Conservation (phyloP, 768 basidiomycete genomes). For the Chalciporus pseudorubinellus region DNA sequence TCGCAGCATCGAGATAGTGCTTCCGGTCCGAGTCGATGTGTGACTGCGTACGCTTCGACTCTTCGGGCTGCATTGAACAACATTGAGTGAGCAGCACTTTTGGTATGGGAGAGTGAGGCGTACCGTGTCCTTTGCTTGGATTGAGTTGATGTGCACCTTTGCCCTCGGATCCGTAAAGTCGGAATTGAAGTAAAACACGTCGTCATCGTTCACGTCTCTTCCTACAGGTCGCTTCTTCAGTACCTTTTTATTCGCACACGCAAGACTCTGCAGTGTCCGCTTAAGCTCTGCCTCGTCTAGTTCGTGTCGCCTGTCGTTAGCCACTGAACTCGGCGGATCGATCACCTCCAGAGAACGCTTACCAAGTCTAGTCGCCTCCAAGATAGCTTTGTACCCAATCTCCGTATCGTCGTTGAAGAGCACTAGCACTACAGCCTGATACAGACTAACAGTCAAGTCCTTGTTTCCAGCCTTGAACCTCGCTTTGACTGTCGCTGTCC, state of each 20-base stretch:
- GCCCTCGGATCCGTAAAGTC: conserved; percentile 76
- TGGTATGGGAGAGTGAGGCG: conserved; percentile 25
- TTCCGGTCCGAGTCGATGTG: conserved; percentile 87
- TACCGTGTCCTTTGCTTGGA: conserved; percentile 91
- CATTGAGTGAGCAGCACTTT: neutral
- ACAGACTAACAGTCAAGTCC: conserved; percentile 87
- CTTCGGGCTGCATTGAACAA: conserved; percentile 62
- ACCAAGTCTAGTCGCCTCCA: conserved; percentile 71
- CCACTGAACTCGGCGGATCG: neutral
- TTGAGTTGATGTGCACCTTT: conserved; percentile 91
- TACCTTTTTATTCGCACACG: conserved; percentile 87
- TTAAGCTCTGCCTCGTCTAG: conserved; percentile 70
- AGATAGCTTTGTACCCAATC: conserved; percentile 65
- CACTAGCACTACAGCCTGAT: conserved; percentile 83
- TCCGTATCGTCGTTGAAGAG: conserved; percentile 74
- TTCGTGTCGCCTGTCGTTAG: neutral
- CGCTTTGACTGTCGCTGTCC: conserved; percentile 73
- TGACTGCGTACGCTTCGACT: conserved; percentile 75
- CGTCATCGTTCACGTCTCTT: conserved; percentile 71
- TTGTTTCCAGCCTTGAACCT: conserved; percentile 68
- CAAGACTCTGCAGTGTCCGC: conserved; percentile 89
- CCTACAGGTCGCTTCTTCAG: conserved; percentile 77
- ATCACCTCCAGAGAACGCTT: conserved; percentile 22
- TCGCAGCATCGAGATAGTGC: conserved; percentile 86
- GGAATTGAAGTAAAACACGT: conserved; percentile 79